Evolutionary conservation across 2,329 filamentous ascomycete species (phyloP).

Genomic region (Volutella citrinella): DNA sequence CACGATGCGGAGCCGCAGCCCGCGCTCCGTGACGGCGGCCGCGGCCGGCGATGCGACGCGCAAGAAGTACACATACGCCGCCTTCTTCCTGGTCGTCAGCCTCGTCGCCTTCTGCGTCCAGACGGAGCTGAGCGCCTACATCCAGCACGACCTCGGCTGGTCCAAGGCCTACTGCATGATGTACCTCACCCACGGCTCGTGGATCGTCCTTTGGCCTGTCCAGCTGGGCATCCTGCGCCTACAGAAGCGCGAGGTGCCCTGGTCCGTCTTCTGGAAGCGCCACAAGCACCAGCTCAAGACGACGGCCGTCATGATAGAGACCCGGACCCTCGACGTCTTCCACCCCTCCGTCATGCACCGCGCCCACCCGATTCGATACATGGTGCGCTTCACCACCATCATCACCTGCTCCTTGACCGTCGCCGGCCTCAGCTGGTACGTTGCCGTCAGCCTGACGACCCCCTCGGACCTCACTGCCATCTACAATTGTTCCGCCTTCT

Average conservation of each 20-base stretch:
- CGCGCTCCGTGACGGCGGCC: conserved; percentile 42
- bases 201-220: conserved; percentile 82
- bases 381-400: conserved; percentile 74
- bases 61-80: conserved; percentile 84
- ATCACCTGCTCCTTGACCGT: conserved; percentile 85
- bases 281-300: conserved; percentile 50
- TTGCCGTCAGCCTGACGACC: conserved; percentile 90
- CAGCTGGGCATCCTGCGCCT: conserved; percentile 79
- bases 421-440: conserved; percentile 91
- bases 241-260: conserved; percentile 75
- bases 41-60: conserved; percentile 49
- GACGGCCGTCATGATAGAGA: conserved; percentile 78
- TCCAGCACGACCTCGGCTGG: conserved; percentile 90
- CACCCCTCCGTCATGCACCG: conserved; percentile 34
- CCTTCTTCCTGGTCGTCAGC: conserved; percentile 77
- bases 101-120: conserved; percentile 88
- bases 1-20: conserved; percentile 75
- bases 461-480: conserved; percentile 94
- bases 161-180: conserved; percentile 99
- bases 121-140: conserved; percentile 93
- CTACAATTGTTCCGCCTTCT: conserved; percentile 99
- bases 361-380: conserved; percentile 58
- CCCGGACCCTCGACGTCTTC: conserved; percentile 67
- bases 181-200: conserved; percentile 94
- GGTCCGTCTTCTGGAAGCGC: conserved; percentile 78